Conservation (phyloP, 2,329 filamentous ascomycete genomes). For the Ascochyta lentis region DNA sequence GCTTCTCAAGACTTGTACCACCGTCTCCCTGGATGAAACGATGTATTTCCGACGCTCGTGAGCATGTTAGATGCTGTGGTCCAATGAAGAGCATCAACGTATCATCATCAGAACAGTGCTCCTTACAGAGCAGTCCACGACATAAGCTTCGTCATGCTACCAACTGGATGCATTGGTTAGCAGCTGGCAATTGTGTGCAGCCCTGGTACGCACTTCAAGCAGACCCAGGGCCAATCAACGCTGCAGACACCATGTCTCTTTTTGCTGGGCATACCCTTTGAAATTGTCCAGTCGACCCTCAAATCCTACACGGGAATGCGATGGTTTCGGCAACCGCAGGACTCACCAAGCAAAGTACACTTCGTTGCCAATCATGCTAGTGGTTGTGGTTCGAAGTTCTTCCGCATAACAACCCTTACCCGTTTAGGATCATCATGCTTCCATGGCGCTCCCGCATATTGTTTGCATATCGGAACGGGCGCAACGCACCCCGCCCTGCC, state of each 20-base stretch:
- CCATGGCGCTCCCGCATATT: conserved; percentile 40
- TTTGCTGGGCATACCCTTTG: conserved; percentile 25
- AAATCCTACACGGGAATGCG: conserved; percentile 19
- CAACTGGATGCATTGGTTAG: conserved; percentile 40
- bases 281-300: conserved; percentile 29
- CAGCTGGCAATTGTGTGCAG: conserved; percentile 41
- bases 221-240: conserved; percentile 40
- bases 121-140: conserved; percentile 30
- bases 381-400: conserved; percentile 20
- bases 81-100: conserved; percentile 39
- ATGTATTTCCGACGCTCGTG: conserved; percentile 27
- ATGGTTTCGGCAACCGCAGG: conserved; percentile 25
- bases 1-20: conserved; percentile 41
- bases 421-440: conserved; percentile 28
- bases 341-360: conserved; percentile 24
- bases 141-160: conserved; percentile 22
- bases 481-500: conserved; percentile 24
- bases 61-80: conserved; percentile 18
- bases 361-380: conserved; percentile 26
- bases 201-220: conserved; percentile 42
- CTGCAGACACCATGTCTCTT: conserved; percentile 27
- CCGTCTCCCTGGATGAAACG: conserved; percentile 27
- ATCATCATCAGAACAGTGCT: conserved; percentile 27
- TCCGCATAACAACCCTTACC: conserved; percentile 26
- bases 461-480: conserved; percentile 33